phyloP scores from a whole-genome alignment of 2,329 filamentous ascomycete genomes.

The Apiospora hydei region DNA sequence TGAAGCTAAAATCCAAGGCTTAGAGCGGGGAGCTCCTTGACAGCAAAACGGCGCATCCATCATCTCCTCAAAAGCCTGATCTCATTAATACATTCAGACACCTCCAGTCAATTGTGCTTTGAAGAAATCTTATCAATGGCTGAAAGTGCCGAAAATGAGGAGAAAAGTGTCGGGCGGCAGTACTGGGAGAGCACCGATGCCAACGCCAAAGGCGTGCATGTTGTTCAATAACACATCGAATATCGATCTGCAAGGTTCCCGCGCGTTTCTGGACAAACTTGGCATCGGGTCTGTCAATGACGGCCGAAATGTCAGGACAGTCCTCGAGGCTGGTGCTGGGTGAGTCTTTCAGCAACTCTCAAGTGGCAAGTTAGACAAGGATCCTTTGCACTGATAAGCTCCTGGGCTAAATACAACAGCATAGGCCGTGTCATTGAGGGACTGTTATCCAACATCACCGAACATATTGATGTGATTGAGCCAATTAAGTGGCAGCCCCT shows the following conservation, averaged over 20 bases:
- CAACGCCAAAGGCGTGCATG: no score
- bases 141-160: no score
- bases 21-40: no score
- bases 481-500: slow-evolving; percentile 74
- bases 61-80: no score
- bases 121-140: no score
- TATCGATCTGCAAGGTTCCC: slow-evolving; percentile 74
- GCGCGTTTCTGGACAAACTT: slow-evolving; percentile 75
- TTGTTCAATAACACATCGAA: slow-evolving; percentile 67
- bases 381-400: neutral
- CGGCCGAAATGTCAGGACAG: slow-evolving; percentile 38
- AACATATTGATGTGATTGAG: slow-evolving; percentile 82
- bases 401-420: slow-evolving; percentile 49
- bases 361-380: neutral
- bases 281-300: slow-evolving; percentile 51
- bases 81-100: no score
- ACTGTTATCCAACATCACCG: slow-evolving; percentile 74
- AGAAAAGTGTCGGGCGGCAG: no score
- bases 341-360: slow-evolving; percentile 35
- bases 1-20: no score
- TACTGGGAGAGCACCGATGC: slow-evolving; percentile 58
- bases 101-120: no score
- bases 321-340: slow-evolving; percentile 52
- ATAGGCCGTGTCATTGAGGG: slow-evolving; percentile 86
- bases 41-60: no score